Conservation (phyloP, 305 asterid species). For the Striga hermonthica region DNA sequence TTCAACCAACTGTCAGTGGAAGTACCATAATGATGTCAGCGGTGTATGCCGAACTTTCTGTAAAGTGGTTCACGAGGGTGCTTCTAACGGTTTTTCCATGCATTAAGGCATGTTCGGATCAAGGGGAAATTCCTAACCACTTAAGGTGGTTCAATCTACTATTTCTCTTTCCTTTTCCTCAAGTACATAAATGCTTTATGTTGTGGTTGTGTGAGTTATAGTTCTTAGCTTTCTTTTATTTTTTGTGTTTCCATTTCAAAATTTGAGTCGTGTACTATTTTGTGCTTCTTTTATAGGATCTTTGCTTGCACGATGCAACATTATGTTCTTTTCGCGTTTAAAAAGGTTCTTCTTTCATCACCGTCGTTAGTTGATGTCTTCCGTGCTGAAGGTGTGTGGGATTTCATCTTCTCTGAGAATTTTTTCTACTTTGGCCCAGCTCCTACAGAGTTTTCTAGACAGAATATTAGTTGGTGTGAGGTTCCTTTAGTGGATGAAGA, state of each 20-base stretch:
- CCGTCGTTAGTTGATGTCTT: conserved; percentile 76
- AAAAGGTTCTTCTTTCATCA: conserved; percentile 65
- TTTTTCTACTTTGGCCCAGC: conserved; percentile 81
- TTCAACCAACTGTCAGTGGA: conserved; percentile 50
- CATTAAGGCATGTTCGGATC: conserved; percentile 88
- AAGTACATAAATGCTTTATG: conserved; percentile 23
- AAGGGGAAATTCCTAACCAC: conserved; percentile 75
- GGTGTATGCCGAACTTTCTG: conserved; percentile 84
- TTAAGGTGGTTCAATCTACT: conserved; percentile 54
- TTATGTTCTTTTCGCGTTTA: conserved; percentile 63
- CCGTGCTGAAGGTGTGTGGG: conserved; percentile 96
- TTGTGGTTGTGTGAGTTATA: conserved; percentile 30
- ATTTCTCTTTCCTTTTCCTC: conserved; percentile 26
- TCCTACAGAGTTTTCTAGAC: conserved; percentile 49
- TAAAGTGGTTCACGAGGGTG: conserved; percentile 91
- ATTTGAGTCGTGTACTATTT: conserved; percentile 22
- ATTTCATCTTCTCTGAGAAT: conserved; percentile 93
- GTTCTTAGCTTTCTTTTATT: conserved; percentile 28
- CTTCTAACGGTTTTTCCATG: conserved; percentile 88
- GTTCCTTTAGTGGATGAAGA: conserved; percentile 37
- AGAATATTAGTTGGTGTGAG: conserved; percentile 33
- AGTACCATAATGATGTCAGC: conserved; percentile 59
- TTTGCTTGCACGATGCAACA: conserved; percentile 77
- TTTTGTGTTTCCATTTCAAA: conserved; percentile 27
- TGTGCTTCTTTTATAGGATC: conserved; percentile 55